Evolutionary conservation across 495 filamentous ascomycete genomes (phyloP).

Genomic region (Jackrogersella multiformis): DNA sequence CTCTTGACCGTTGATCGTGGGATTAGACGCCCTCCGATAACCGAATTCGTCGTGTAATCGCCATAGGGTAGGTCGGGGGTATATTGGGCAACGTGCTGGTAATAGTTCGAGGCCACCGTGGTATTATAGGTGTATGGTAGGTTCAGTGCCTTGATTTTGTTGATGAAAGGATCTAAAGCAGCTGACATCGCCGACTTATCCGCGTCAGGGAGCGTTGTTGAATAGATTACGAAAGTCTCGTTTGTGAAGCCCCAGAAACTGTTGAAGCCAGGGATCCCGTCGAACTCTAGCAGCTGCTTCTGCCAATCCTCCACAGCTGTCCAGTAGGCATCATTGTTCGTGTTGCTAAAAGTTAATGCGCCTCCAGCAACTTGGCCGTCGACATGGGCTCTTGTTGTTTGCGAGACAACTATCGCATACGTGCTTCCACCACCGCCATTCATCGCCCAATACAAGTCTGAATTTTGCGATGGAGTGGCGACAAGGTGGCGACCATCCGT

Average conservation of each 20-base stretch:
- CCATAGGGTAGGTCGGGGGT: no score
- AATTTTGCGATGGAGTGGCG: background rate
- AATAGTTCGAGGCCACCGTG: background rate
- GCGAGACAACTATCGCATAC: background rate
- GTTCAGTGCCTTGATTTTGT: background rate
- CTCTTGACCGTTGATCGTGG: slow-evolving; percentile 55
- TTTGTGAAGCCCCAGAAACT: no score
- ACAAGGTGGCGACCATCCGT: background rate
- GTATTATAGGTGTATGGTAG: background rate
- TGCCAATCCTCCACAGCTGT: no score
- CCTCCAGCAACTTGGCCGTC: background rate
- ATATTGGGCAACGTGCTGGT: no score
- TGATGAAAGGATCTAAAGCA: background rate
- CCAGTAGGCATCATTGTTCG: no score
- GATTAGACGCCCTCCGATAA: slow-evolving; percentile 61
- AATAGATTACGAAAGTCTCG: no score
- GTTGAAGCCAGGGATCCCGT: no score
- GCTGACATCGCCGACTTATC: background rate
- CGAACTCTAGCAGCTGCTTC: no score
- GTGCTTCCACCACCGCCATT: background rate
- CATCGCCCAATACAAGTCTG: background rate
- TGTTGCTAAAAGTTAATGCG: background rate
- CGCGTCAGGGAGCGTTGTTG: no score
- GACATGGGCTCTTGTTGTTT: background rate
- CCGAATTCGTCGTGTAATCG: slow-evolving; percentile 1